A percentile compares a stretch with the other conserved stretches of the same genome.
phyloP scores from a whole-genome alignment of 225 moss, liverwort and hornwort genomes.

The Pseudisothecium myosuroides region DNA sequence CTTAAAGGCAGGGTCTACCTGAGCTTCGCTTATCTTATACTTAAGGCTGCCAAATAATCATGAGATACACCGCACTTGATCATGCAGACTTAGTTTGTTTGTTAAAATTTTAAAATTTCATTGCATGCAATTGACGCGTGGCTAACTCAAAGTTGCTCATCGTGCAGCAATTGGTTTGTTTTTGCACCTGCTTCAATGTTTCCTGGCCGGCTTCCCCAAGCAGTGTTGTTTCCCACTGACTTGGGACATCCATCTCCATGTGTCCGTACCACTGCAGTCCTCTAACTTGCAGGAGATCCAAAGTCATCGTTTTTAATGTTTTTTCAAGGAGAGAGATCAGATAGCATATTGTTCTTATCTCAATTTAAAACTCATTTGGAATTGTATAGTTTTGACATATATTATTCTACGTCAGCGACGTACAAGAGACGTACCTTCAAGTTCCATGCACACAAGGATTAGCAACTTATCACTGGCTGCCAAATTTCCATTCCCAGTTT shows the following conservation, averaged over 20 bases:
- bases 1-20: no score
- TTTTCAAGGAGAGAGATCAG: not conserved
- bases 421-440: not conserved
- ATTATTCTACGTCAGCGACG: rapidly evolving
- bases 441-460: not conserved
- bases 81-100: not conserved
- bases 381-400: no score
- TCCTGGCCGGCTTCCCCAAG: no score
- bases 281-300: not conserved
- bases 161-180: not conserved
- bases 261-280: not conserved
- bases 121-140: not conserved
- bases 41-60: not conserved
- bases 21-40: not conserved
- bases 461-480: not conserved
- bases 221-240: not conserved
- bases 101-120: not conserved
- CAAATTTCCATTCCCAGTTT: not conserved
- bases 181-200: not conserved
- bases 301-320: not conserved
- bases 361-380: not conserved
- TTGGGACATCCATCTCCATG: not conserved
- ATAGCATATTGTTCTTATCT: not conserved
- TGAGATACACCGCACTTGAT: not conserved
- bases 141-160: not conserved